Evolutionary conservation across 257 asterid genomes (phyloP), one percentile per base, ranked within the genome.

Genomic region (Knoxia roxburghii): DNA sequence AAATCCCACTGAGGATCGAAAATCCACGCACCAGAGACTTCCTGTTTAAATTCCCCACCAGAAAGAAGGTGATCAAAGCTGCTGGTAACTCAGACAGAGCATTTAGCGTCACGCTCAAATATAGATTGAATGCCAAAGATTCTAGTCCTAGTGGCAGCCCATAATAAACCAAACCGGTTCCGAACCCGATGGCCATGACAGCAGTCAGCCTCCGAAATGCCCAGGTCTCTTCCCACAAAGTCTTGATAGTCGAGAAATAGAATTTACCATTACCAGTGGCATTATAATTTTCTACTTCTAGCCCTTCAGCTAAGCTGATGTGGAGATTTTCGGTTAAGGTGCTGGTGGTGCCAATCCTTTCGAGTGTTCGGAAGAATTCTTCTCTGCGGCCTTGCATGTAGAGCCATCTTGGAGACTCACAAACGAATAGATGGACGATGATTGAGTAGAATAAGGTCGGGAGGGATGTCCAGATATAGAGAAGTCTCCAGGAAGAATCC

Each of bases 371-470:
- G 0, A 75, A 78, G 27, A 83, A 82, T 66, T 88, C 92, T 1
- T 76, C 71, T 21, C 78, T 85, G 1, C 81, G 30, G 1, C 96
- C 96, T 37, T 74, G 82, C 48, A 88, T 68, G 66, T 71, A 84
- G 9, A 90, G 87, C 97, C 96, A 90, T 37, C 96, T 78, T 0
- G 97, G 97, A 0, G 96, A 88, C 40, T 90, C 96, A 0, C 70
- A 65, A 0, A 76, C 95, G 0, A 78, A 51, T 14, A 79, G 65
- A 24, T 68, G 33, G 1, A 85, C 63, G 1, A 79, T 3, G 1
- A 83, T 0, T 0, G 88, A 69, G 69, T 86, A 83, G 0, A 86
- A 0, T 13, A 82, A 52, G 0, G 87, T 51, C 0, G 96, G 97
- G 1, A 76, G 48, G 1, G 81, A 82, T 0, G 87, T 88, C 84